Percentiles rank a stretch among this genome's conserved stretches.
Evolutionary conservation across 176 grass and related monocot species (phyloP).

Genomic region (Rhynchospora pubera): DNA sequence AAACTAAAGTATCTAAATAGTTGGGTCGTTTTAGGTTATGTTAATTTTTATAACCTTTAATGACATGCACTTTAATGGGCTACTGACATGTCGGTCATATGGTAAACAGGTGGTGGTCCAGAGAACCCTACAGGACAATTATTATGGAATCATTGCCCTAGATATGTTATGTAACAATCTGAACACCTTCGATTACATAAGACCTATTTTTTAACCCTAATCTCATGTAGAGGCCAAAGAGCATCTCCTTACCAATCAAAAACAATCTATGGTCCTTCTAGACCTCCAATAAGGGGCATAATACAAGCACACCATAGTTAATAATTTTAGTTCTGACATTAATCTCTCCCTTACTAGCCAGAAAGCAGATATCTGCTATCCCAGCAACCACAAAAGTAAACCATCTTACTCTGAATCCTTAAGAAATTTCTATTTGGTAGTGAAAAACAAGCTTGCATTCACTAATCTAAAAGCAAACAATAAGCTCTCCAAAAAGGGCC

Average conservation of each 20-base stretch:
- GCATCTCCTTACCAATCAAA: neutral
- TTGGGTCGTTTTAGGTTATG: neutral
- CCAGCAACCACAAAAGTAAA: neutral
- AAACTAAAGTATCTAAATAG: neutral
- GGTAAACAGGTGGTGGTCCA: neutral
- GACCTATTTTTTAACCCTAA: conserved; percentile 12
- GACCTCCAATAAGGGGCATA: neutral
- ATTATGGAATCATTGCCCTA: neutral
- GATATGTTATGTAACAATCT: neutral
- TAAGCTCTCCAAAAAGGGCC: neutral
- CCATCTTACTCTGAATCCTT: neutral
- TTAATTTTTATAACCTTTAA: neutral
- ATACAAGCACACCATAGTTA: neutral
- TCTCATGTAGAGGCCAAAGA: neutral
- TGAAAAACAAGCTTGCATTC: conserved; percentile 5
- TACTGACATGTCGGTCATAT: neutral
- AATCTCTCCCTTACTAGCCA: neutral
- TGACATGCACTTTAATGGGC: neutral
- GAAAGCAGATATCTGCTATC: neutral
- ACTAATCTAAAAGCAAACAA: neutral
- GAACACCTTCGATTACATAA: neutral
- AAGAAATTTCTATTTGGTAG: neutral
- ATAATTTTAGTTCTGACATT: neutral
- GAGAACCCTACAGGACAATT: neutral
- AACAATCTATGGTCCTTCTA: neutral